Percentiles rank a stretch among this genome's conserved stretches.
These are phyloP conservation scores for Exsudoporus frostii DNA, from an alignment of 768 basidiomycete species.

Conservation along the genomic window DNA sequence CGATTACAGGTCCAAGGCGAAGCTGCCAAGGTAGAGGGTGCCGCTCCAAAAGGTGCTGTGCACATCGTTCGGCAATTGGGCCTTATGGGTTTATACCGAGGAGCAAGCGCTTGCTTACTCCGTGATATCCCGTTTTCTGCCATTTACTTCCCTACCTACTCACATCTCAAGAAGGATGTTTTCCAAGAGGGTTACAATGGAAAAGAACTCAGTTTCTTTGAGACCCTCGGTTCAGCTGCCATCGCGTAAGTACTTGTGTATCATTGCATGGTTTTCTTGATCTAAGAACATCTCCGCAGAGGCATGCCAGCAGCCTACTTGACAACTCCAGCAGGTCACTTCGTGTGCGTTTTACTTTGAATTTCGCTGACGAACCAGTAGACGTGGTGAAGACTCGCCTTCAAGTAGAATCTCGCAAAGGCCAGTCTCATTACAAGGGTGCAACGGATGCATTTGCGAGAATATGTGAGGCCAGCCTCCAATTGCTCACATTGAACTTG, in stretches of 20 bases:
- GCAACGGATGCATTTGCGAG: slow-evolving; percentile 83
- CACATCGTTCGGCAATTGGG: slow-evolving; percentile 95
- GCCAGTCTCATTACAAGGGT: slow-evolving; percentile 90
- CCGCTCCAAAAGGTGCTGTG: slow-evolving; percentile 76
- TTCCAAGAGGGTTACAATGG: slow-evolving; percentile 96
- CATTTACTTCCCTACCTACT: slow-evolving; percentile 86
- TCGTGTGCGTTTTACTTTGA: slow-evolving; percentile 6
- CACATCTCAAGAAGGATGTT: slow-evolving; percentile 87
- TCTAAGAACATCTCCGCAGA: slow-evolving; percentile 44
- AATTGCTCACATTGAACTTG: slow-evolving; percentile 8
- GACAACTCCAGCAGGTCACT: slow-evolving; percentile 82
- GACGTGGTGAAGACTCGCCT: slow-evolving; percentile 98
- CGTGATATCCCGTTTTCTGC: slow-evolving; percentile 98
- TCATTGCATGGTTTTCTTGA: slow-evolving; percentile 15
- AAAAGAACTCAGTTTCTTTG: slow-evolving; percentile 86
- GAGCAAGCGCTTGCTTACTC: slow-evolving; percentile 87
- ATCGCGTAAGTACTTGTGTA: slow-evolving; percentile 58
- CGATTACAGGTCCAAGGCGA: slow-evolving; percentile 95
- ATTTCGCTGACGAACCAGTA: slow-evolving; percentile 29
- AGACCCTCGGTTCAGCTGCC: slow-evolving; percentile 80
- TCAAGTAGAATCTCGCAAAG: slow-evolving; percentile 89
- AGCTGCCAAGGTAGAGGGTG: slow-evolving; percentile 82
- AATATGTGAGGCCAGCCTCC: slow-evolving; percentile 64
- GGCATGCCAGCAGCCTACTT: slow-evolving; percentile 98
- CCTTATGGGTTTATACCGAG: slow-evolving; percentile 88